Conservation (phyloP, 805 yeast genomes). For the Cyberlindnera nakhonratchasimensis region DNA sequence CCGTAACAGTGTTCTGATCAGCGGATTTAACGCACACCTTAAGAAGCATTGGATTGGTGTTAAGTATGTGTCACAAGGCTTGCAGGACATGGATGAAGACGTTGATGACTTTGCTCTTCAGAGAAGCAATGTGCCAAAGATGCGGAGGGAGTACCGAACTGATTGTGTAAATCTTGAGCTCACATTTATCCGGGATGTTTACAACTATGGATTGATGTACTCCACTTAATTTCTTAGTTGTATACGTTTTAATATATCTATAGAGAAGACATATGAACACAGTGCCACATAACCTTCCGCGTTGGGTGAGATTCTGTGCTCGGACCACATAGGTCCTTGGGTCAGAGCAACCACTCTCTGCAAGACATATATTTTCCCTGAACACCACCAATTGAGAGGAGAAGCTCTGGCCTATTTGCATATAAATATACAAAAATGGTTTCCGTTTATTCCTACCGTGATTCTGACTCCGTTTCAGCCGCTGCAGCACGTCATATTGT, state of each 20-base stretch:
- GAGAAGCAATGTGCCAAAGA: constrained; percentile 28
- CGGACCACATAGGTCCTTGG: constrained; percentile 3
- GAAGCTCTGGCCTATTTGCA: not conserved
- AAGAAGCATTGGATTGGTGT: constrained; percentile 31
- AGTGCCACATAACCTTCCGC: constrained; percentile 3
- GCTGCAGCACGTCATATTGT: constrained; percentile 65
- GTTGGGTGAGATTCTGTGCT: not conserved
- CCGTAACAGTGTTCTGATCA: constrained; percentile 27
- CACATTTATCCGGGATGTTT: constrained; percentile 11
- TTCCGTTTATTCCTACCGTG: constrained; percentile 39
- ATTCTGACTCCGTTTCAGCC: constrained; percentile 57
- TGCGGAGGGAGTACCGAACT: constrained; percentile 26
- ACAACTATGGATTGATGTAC: not conserved
- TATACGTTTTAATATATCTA: no score
- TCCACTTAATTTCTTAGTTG: not conserved
- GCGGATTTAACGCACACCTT: constrained; percentile 24
- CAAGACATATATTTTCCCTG: not conserved
- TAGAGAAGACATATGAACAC: no score
- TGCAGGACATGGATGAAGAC: constrained; percentile 13
- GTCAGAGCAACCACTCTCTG: not conserved
- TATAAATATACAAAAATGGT: constrained; percentile 28
- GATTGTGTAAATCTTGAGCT: constrained; percentile 23
- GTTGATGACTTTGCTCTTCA: constrained; percentile 27
- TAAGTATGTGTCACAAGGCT: constrained; percentile 10
- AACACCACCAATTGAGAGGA: no score